A percentile compares a stretch with the other conserved stretches of the same genome.
Evolutionary conservation across 2,329 filamentous ascomycete genomes (phyloP).

Genomic region (Hymenoscyphus salicellus): DNA sequence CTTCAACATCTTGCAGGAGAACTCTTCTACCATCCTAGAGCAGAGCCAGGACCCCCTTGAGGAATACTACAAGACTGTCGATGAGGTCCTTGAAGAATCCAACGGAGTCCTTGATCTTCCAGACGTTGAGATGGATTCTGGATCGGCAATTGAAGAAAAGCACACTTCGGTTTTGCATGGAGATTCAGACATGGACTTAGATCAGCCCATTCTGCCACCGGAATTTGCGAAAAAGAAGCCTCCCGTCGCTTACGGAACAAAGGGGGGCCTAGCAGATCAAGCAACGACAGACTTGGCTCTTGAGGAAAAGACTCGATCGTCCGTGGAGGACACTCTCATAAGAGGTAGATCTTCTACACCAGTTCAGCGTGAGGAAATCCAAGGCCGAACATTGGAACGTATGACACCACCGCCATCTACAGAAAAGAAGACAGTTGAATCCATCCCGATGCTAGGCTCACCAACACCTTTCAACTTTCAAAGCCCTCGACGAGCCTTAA

Average conservation of each 20-base stretch:
- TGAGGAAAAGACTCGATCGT: not conserved
- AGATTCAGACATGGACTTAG: not conserved
- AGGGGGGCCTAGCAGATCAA: slow-evolving; percentile 7
- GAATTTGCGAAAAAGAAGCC: not conserved
- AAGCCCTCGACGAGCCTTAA: not conserved
- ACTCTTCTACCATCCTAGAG: not conserved
- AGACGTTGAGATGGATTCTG: not conserved
- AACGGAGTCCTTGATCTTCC: not conserved
- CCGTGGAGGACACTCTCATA: not conserved
- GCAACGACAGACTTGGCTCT: not conserved
- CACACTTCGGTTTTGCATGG: not conserved
- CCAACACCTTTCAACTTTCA: not conserved
- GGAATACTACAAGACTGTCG: not conserved
- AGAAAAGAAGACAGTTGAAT: not conserved
- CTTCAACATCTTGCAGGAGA: not conserved
- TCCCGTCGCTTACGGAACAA: not conserved
- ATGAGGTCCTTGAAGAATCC: not conserved
- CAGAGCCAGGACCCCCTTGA: not conserved
- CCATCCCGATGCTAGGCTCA: not conserved
- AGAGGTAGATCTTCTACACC: not conserved
- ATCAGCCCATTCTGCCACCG: not conserved
- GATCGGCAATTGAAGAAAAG: not conserved
- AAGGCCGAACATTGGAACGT: no score
- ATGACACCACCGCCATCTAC: not conserved
- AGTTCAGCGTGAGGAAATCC: no score